Base-by-base conservation (phyloP, 305 asterid genomes). In the Fraxinus sp. region DNA sequence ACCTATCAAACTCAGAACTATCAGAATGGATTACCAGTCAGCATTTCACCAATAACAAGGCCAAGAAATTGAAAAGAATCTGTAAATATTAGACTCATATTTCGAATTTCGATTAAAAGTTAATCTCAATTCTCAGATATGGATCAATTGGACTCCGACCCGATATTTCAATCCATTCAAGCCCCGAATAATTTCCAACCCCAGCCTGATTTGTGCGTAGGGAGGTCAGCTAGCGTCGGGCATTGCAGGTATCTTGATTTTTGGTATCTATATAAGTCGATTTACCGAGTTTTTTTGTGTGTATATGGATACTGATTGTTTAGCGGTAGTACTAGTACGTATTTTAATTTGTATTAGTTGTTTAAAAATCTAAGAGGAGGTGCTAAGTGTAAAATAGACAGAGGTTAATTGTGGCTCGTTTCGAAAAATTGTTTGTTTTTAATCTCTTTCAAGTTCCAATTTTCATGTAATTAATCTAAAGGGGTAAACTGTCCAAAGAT, bases 131-230 rank as follows among this genome's bases (percentile, higher is more conserved):
- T 71, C 46, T 36, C 79, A 30, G 2, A 35, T 22, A 91, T 91
- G 96, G 96, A 93, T 86, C 92, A 89, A 78, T 86, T 88, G 85
- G 90, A 88, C 55, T 85, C 85, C 77, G 84, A 80, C 83, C 71
- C 86, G 74, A 84, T 77, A 52, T 86, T 76, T 75, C 97, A 88
- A 75, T 26, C 92, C 10, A 77, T 88, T 82, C 90, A 86, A 80
- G 86, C 83, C 84, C 85, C 93, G 16, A 87, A 70, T 89, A 86
- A 85, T 79, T 87, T 86, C 78, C 91, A 80, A 82, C 86, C 88
- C 35, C 87, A 89, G 80, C 79, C 91, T 66, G 93, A 84, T 82
- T 75, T 72, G 83, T 84, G 76, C 70, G n/a, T n/a, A n/a, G n/a
- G n/a, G n/a, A n/a, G n/a, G n/a, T n/a, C n/a, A n/a, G n/a, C n/a